Evolutionary conservation across 805 yeast species (phyloP), one percentile per base, ranked within the genome.

Genomic region (Starmerella bombi): DNA sequence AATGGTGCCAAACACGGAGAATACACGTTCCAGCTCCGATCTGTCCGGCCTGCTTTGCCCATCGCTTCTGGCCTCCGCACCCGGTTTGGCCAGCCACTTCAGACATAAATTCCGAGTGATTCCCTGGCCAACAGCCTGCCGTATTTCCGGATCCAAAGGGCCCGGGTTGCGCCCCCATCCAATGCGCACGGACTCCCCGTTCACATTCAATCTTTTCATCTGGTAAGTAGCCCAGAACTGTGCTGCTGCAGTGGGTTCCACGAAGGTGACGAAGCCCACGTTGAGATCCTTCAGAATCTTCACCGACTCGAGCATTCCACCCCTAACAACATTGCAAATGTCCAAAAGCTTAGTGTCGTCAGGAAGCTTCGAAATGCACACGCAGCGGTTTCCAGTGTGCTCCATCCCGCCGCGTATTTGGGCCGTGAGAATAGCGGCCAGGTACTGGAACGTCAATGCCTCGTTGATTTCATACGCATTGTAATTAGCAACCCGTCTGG

Each of bases 81-180:
- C 27, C 15, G 16, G 12, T 7, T 32, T 17, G 25, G 16, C 12
- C n/a, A 17, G 10, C 35, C 35, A 32, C 17, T 32, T 32, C 5
- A 88, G 71, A 60, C 91, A 88, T 34, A 88, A 82, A 56, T 91
- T 88, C 61, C 98, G 74, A 17, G 91, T 76, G 0, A 96, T 97
- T 31, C 97, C 97, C 48, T 82, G 80, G 18, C 91, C 77, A 20
- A 86, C 94, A 0, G 96, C 96, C 42, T 81, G 64, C 6, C 86
- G 80, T 43, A 88, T 70, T 3, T 93, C 85, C 50, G 82, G 80
- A 9, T 93, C 77, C 48, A 88, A 67, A 1, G 94, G 85, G 9
- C 97, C 97, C 5, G 93, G 77, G 57, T 88, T 95, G 61, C 84
- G 86, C 35, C 97, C 98, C 97, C 98, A 88, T 17, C 96, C 95